Evolutionary conservation across 257 asterid genomes (phyloP), one percentile per base, ranked within the genome.

Genomic region (Asclepias syriaca): DNA sequence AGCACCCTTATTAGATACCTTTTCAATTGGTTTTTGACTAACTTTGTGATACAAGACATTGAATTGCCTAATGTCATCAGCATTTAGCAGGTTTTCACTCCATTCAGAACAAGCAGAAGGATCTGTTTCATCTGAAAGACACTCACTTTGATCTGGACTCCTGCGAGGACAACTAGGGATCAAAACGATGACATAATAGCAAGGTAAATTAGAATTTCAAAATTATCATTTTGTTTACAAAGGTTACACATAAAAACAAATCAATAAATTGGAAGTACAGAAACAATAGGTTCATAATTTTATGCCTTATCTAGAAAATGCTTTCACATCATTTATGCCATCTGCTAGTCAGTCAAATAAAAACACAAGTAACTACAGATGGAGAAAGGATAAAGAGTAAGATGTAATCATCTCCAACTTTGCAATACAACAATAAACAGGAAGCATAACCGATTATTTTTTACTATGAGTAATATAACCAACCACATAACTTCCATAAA

Each of bases 91-190:
- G 69, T 77, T 75, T 54, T 65, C 84, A 76, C 81, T 83, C 81
- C 76, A 78, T 56, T 81, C 94, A 34, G 91, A 85, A 78, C 81
- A 85, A 78, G 80, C 89, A 37, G 90, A 75, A 63, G 96, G 96
- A 77, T 91, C 90, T 53, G 90, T 75, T 79, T 88, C 96, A 77
- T 82, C 87, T 6, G 91, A 89, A 64, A 86, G 51, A 67, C 88
- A 78, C 37, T 82, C 92, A 60, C 96, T 89, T 54, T 83, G 93
- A 34, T 81, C 86, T 72, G 92, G 92, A 83, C 90, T 90, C 97
- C 97, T 91, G 68, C 39, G n/a, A 65, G 50, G 32, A 19, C 45
- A 63, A 63, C 16, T 74, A 71, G 54, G 54, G 27, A 69, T 29
- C 53, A 74, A 24, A 48, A 12, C 24, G 15, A 4, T 21, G 57